Conservation (phyloP, 345 rosid genomes). For the Hypericum androsaemum region DNA sequence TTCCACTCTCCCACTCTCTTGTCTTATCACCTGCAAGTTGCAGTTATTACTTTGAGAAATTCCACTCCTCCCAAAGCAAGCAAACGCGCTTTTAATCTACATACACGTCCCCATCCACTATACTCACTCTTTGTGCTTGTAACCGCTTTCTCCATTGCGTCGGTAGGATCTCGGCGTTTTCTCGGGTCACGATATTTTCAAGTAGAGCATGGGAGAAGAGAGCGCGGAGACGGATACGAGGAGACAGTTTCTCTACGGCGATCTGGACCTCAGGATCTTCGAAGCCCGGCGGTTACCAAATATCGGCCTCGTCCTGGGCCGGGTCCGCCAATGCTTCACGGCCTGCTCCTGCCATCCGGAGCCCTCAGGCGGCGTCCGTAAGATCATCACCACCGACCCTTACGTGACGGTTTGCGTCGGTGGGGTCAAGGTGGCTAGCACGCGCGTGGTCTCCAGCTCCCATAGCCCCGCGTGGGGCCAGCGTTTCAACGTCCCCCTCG, state of each 20-base stretch:
- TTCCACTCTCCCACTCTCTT: too few relatives aligned
- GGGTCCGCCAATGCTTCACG: conserved; percentile 41
- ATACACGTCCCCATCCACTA: too few relatives aligned
- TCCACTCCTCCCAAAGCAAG: too few relatives aligned
- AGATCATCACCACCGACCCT: conserved; percentile 75
- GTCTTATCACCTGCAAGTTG: too few relatives aligned
- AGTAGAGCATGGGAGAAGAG: too few relatives aligned
- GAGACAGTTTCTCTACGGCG: conserved; percentile 44
- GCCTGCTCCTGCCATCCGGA: conserved; percentile 10
- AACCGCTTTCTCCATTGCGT: too few relatives aligned
- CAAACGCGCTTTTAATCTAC: too few relatives aligned
- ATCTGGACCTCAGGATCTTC: conserved; percentile 53
- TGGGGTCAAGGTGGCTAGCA: conserved; percentile 77
- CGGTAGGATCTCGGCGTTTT: too few relatives aligned
- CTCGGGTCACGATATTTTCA: too few relatives aligned
- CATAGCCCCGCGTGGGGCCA: conserved; percentile 65
- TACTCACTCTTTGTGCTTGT: too few relatives aligned
- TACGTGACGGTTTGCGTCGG: conserved; percentile 67
- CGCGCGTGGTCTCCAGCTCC: conserved; percentile 60
- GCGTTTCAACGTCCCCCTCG: conserved; percentile 53
- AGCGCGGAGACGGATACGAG: too few relatives aligned
- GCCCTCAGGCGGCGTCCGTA: conserved; percentile 14
- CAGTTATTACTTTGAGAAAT: too few relatives aligned
- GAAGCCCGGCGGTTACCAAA: conserved; percentile 75
- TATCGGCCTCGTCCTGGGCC: conserved; percentile 64